Evolutionary conservation across 1,284 basidiomycete species (phyloP), one percentile per base, ranked within the genome.

Genomic region (Cutaneotrichosporon sp.): DNA sequence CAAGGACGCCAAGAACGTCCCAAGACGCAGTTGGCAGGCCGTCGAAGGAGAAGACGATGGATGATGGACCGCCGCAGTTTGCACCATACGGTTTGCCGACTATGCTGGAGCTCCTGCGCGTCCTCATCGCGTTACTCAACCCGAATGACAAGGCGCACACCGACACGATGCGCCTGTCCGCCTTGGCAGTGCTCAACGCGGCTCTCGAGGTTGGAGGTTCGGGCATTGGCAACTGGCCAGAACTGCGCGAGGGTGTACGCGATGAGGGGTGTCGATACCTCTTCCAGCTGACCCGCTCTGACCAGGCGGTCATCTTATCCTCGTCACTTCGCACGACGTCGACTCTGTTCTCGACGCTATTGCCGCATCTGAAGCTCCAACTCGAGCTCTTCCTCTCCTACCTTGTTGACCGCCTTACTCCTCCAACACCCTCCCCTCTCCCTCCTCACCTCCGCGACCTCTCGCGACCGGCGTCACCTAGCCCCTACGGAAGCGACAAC

Each of bases 261-360:
- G 96, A 98, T 69, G 82, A 88, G 53, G 91, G 90, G 0, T 97
- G 94, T 80, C 93, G 96, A 74, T 91, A 88, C 67, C 82, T 99
- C 32, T 97, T 99, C 79, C 78, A 91, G 75, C 82, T 97, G 16
- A 91, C 90, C 9, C 83, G 91, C 34, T 90, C 90, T 5, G 92
- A 97, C 61, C 88, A 90, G 54, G 80, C 83, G 2, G 79, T 81
- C 41, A 82, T 98, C 37, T 80, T 97, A 10, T 84, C 89, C 34
- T 79, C 83, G 49, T 82, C 90, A 26, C 78, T 98, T 33, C 86
- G 94, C 24, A 85, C 89, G 0, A 89, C 92, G 53, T 84, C 87
- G 5, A 88, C 88, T 5, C 81, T 97, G 60, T 87, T 97, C 65
- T 86, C 91, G 59, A 88, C 88, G 4, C 87, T 94, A 83, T 82